phyloP scores from a whole-genome alignment of 805 yeast species.

The Vanderwaltozyma verrucispora region DNA sequence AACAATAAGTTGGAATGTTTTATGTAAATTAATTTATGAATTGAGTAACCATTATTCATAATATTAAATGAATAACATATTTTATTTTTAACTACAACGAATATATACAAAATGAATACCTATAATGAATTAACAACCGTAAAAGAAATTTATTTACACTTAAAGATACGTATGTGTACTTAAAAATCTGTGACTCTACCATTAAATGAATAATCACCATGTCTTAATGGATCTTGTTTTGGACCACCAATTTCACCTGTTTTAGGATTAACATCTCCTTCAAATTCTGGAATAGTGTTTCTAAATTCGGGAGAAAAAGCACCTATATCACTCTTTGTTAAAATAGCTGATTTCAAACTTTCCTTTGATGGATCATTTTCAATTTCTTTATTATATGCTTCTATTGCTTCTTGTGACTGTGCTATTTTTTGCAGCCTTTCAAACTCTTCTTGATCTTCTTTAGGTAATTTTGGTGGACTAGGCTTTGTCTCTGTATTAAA shows the following conservation, averaged over 20 bases:
- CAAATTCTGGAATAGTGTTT: slow-evolving; percentile 86
- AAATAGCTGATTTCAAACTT: slow-evolving; percentile 27
- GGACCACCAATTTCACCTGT: slow-evolving; percentile 98
- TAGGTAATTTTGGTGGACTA: slow-evolving; percentile 27
- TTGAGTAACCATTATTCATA: slow-evolving; percentile 59
- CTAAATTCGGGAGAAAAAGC: slow-evolving; percentile 57
- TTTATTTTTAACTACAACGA: no score
- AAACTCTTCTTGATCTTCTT: slow-evolving; percentile 56
- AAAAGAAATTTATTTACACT: no score
- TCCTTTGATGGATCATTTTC: slow-evolving; percentile 25
- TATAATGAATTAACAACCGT: no score
- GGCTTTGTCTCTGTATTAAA: slow-evolving; percentile 17
- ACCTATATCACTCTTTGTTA: slow-evolving; percentile 45
- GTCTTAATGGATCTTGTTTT: slow-evolving; percentile 88
- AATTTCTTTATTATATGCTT: slow-evolving; percentile 50
- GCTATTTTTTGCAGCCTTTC: slow-evolving; percentile 79
- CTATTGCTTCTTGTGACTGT: slow-evolving; percentile 65
- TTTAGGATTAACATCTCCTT: slow-evolving; percentile 83
- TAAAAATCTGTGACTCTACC: slow-evolving; percentile 95
- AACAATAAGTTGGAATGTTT: slow-evolving; percentile 78
- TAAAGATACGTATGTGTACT: slow-evolving; percentile 1
- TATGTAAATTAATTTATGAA: slow-evolving; percentile 74
- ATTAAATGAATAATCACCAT: slow-evolving; percentile 89
- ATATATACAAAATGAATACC: no score
- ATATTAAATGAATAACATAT: neutral